phyloP scores from a whole-genome alignment of 129 eudicot genomes.

The Centella asiatica region DNA sequence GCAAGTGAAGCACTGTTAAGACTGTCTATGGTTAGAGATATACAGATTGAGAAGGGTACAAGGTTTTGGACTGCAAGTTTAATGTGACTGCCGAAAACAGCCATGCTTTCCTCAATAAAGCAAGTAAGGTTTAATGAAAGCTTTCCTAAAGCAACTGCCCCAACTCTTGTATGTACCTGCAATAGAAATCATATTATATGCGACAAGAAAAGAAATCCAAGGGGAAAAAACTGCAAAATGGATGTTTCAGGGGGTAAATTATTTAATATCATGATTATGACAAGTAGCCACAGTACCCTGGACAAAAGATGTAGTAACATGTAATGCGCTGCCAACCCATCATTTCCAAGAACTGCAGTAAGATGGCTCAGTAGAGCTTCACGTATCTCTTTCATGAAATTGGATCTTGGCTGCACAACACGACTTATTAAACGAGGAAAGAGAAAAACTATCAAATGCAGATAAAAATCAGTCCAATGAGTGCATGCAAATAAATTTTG shows the following conservation, averaged over 20 bases:
- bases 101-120: constrained; percentile 50
- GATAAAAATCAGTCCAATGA: not conserved
- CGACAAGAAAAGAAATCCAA: no score
- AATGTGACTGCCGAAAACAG: constrained; percentile 56
- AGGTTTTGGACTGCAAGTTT: constrained; percentile 46
- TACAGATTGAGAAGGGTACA: constrained; percentile 49
- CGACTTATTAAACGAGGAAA: constrained; percentile 9
- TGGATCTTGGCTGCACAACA: constrained; percentile 37
- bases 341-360: constrained; percentile 72
- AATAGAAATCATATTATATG: not conserved
- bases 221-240: no score
- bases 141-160: constrained; percentile 68
- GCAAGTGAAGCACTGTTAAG: constrained; percentile 64
- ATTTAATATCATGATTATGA: not conserved
- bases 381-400: constrained; percentile 49
- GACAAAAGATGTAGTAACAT: constrained; percentile 84
- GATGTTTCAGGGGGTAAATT: no score
- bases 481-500: not conserved
- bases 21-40: constrained; percentile 60
- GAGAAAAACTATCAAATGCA: not conserved
- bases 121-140: constrained; percentile 66
- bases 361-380: constrained; percentile 70
- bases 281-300: constrained; percentile 35
- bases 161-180: constrained; percentile 81
- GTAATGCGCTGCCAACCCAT: constrained; percentile 73